phyloP scores from a whole-genome alignment of 1,284 basidiomycete genomes.

The Puccinia brachypodii region DNA sequence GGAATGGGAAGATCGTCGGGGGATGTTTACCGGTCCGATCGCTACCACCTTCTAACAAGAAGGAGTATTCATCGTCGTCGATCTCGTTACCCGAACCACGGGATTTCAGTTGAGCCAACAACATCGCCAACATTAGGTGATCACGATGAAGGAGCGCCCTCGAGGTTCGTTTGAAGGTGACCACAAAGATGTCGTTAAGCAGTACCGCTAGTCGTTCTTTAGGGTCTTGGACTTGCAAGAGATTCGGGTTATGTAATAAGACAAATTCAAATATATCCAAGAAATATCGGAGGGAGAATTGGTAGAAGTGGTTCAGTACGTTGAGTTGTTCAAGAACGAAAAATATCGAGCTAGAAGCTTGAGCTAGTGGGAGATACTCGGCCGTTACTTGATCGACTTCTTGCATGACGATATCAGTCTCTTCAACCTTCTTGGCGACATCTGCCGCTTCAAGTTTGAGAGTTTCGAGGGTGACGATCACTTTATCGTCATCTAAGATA shows the following conservation, averaged over 20 bases:
- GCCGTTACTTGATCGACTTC: constrained; percentile 94
- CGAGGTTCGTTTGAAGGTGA: constrained; percentile 85
- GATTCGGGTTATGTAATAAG: constrained; percentile 84
- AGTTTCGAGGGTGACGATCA: constrained; percentile 94
- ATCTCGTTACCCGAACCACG: constrained; percentile 68
- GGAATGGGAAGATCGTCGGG: constrained; percentile 27
- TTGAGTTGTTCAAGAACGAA: constrained; percentile 95
- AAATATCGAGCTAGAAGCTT: constrained; percentile 94
- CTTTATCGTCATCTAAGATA: constrained; percentile 98
- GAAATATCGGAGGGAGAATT: constrained; percentile 97
- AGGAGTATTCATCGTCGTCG: constrained; percentile 80
- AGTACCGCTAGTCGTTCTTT: constrained; percentile 75
- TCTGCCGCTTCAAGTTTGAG: constrained; percentile 96
- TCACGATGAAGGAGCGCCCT: constrained; percentile 88
- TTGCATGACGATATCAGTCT: constrained; percentile 91
- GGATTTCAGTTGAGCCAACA: constrained; percentile 85
- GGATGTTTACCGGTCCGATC: constrained; percentile 21
- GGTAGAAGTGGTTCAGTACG: constrained; percentile 95
- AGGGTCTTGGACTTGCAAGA: constrained; percentile 75
- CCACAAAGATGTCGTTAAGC: constrained; percentile 85
- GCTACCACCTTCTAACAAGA: constrained; percentile 79
- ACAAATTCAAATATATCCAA: constrained; percentile 97
- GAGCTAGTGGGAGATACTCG: constrained; percentile 90
- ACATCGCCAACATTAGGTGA: constrained; percentile 83
- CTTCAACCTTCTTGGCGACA: constrained; percentile 93